Conservation (phyloP, 805 yeast genomes). For the Jamesozyma lodderae region DNA sequence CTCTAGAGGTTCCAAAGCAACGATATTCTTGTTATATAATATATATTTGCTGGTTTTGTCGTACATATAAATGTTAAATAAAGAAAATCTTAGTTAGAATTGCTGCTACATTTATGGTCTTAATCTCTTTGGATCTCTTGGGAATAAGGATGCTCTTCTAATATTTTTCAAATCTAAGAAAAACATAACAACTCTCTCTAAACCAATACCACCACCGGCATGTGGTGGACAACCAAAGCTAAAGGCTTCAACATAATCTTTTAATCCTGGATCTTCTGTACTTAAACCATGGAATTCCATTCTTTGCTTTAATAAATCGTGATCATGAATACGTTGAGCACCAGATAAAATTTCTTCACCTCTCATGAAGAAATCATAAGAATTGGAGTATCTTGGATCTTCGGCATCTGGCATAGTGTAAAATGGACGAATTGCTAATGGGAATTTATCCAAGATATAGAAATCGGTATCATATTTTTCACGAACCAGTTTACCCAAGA, state of each 20-base stretch:
- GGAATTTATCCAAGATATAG: constrained; percentile 97
- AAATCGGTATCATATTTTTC: constrained; percentile 96
- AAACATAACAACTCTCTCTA: constrained; percentile 98
- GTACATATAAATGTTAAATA: too few relatives aligned
- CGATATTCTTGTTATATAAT: too few relatives aligned
- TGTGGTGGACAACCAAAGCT: constrained; percentile 95
- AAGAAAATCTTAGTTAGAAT: not conserved
- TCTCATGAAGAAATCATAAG: constrained; percentile 99
- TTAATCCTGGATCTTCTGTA: constrained; percentile 70
- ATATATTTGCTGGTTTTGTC: too few relatives aligned
- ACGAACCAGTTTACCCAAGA: constrained; percentile 82
- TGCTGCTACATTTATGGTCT: constrained; percentile 43
- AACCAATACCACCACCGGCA: constrained; percentile 99
- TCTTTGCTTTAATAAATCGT: constrained; percentile 71
- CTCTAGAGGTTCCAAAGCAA: too few relatives aligned
- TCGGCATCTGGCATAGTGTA: constrained; percentile 98
- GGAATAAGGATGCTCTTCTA: constrained; percentile 97
- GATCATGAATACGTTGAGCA: constrained; percentile 98
- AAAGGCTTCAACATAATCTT: constrained; percentile 89
- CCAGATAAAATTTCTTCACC: constrained; percentile 99
- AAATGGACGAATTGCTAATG: constrained; percentile 92
- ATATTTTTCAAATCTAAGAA: constrained; percentile 93
- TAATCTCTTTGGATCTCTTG: constrained; percentile 94
- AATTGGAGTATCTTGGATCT: constrained; percentile 88
- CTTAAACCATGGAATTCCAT: constrained; percentile 77